Conservation (phyloP, 768 basidiomycete species). For the Russula griseocarnosa region DNA sequence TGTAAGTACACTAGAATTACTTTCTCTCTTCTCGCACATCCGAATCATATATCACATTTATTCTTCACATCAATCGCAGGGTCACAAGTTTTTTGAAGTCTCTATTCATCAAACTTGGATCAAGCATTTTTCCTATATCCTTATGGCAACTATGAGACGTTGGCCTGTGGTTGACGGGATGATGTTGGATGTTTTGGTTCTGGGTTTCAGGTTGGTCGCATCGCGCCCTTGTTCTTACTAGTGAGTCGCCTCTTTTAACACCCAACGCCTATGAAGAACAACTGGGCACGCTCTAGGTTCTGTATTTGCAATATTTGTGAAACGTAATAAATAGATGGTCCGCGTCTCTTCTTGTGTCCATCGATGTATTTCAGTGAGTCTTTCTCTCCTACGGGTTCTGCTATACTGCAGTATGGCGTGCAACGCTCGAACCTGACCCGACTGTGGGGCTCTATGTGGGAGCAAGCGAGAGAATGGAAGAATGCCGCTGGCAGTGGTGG, state of each 20-base stretch:
- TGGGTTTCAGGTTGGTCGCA: no score
- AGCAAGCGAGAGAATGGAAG: not conserved
- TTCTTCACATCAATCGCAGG: no score
- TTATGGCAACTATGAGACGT: no score
- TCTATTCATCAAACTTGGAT: no score
- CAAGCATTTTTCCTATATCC: no score
- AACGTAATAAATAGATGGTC: not conserved
- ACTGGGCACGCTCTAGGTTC: not conserved
- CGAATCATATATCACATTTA: no score
- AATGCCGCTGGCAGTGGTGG: not conserved
- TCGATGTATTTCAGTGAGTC: not conserved
- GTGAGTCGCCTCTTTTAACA: not conserved
- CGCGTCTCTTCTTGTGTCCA: no score
- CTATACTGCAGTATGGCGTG: not conserved
- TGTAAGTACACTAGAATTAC: no score
- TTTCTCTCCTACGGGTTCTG: not conserved
- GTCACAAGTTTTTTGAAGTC: no score
- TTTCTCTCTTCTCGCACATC: no score
- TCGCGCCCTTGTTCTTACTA: not conserved
- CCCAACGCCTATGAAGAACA: not conserved
- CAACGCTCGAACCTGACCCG: not conserved
- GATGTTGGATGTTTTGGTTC: no score
- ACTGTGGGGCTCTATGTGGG: not conserved
- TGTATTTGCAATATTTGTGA: not conserved
- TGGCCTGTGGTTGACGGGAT: no score